A percentile compares a stretch with the other conserved stretches of the same genome.
Conservation (phyloP, 2,329 filamentous ascomycete genomes). For the Herpotrichia juniperi region DNA sequence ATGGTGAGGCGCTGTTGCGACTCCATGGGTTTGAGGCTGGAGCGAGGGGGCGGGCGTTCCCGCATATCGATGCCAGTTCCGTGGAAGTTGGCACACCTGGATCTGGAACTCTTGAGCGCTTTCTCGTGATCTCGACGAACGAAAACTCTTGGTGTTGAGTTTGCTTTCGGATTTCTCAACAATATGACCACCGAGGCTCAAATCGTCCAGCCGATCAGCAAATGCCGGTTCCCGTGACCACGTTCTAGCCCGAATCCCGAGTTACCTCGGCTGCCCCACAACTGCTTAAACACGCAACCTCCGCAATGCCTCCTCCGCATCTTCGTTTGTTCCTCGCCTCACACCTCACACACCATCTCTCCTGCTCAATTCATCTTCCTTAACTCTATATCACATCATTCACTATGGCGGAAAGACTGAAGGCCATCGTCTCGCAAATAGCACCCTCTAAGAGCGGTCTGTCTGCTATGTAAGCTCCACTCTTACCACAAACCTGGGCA, state of each 20-base stretch:
- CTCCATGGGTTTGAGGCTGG: conserved; percentile 1
- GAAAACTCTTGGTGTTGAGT: too few relatives aligned
- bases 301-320: background rate
- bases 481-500: conserved; percentile 8
- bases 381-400: conserved; percentile 3
- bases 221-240: background rate
- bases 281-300: background rate
- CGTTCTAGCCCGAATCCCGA: too few relatives aligned
- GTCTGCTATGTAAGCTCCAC: conserved; percentile 72
- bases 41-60: too few relatives aligned
- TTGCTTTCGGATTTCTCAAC: too few relatives aligned
- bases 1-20: conserved; percentile 6
- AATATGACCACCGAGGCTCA: too few relatives aligned
- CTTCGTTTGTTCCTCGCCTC: background rate
- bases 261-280: conserved; percentile 2
- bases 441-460: conserved; percentile 74
- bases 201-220: too few relatives aligned
- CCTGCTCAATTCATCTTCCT: background rate
- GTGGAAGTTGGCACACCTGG: too few relatives aligned
- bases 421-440: conserved; percentile 86
- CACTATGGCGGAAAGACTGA: conserved; percentile 74
- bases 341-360: background rate
- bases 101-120: background rate
- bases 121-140: background rate
- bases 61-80: too few relatives aligned